Evolutionary conservation across 2,329 filamentous ascomycete species (phyloP), one percentile per base, ranked within the genome.

Genomic region (Cordyceps javanica): DNA sequence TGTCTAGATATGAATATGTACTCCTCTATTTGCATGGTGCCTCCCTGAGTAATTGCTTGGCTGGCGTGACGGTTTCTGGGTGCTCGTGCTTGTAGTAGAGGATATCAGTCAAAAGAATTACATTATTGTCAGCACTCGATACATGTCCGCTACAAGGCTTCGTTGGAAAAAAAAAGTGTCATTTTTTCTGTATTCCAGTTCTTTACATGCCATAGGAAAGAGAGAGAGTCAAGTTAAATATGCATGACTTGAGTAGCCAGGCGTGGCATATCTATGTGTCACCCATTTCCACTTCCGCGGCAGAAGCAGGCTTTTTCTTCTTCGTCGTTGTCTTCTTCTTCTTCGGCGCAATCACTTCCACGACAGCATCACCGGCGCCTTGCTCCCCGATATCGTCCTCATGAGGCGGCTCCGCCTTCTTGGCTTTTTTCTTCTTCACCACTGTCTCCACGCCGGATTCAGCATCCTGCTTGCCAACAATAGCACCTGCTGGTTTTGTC

Each of bases 371-470:
- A 11, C 57, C 61, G n/a, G 58, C 64, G 11, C 62, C 64, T 36
- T 63, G 62, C 13, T 64, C 62, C 9, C 32, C 63, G 23, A 53
- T 62, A 9, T 62, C 64, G 6, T 60, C 62, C 50, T 44, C 60
- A n/a, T n/a, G n/a, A n/a, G 42, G 13, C 25, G 36, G 8, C 32
- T 13, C 21, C 26, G 16, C 67, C 60, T 69, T 70, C 51, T 64
- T 72, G 61, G 68, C 73, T 63, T 75, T 78, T 68, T 78, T 82
- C 66, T 80, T 83, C 70, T 80, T 82, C 65, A 77, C 77, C 56
- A 75, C 72, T 21, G 74, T 72, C 4, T 73, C 74, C 39, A 73
- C 61, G 14, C 50, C 62, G 63, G 30, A 25, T 6, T 36, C 60
- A 5, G 58, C 61, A 5, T 59, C 61, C 3, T 57, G 70, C 26